Evolutionary conservation across 371 early-diverging fungal species (phyloP), one percentile per base, ranked within the genome.

Genomic region (Rhizopus stolonifer): DNA sequence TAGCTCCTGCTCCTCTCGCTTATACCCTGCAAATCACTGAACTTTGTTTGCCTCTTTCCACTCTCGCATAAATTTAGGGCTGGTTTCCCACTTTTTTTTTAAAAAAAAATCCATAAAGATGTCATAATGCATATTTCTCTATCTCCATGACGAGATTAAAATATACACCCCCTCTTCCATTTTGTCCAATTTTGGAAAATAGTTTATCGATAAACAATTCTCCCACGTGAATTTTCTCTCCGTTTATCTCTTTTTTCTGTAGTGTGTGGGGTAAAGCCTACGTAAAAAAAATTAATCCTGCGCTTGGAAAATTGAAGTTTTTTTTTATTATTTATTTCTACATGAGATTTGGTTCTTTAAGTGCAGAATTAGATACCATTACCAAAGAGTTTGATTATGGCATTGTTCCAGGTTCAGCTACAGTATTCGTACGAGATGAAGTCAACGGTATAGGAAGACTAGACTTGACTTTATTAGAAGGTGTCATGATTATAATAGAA

Each of bases 21-120:
- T 77, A 77, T 54, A 59, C 74, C 53, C 55, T 77, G 14, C 69
- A 77, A 60, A 59, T 77, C 13, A 70, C 77, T 21, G 61, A 69
- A 61, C 58, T 77, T 46, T 58, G 60, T 18, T 52, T 77, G 33
- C 77, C 77, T 19, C 45, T 77, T 22, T 73, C 71, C 1, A 67
- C 74, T 8, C 49, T 77, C 29, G 62, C 64, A 49, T 64, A 64
- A 52, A 36, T 15, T 14, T 5, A n/a, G 36, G 4, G 36, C 36
- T 36, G 36, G 36, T 15, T 15, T n/a, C 10, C 31, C 10, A 7
- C 10, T 29, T 29, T 10, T 29, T 7, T 29, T 29, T n/a, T n/a
- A n/a, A n/a, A n/a, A n/a, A n/a, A n/a, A n/a, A n/a, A n/a, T n/a
- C n/a, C n/a, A n/a, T n/a, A n/a, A n/a, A n/a, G n/a, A 11, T 29